phyloP scores from a whole-genome alignment of 83 land plant species.

The Picea abies region DNA sequence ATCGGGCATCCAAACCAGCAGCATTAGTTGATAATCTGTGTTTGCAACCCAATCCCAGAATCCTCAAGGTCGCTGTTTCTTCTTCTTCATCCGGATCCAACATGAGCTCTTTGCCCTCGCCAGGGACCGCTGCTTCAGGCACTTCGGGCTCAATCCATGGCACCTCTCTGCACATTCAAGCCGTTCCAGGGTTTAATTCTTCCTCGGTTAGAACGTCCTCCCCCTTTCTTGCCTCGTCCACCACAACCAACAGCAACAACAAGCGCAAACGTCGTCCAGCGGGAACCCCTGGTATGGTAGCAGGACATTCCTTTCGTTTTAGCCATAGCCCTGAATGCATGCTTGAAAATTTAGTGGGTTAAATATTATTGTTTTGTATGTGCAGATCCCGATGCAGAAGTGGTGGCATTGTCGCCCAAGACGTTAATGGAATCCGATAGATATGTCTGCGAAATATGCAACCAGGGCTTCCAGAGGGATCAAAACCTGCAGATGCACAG shows the following conservation, averaged over 20 bases:
- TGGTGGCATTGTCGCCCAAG: conserved; percentile 38
- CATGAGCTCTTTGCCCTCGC: too few species aligned
- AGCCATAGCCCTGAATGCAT: too few species aligned
- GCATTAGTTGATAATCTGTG: too few species aligned
- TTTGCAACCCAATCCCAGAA: too few species aligned
- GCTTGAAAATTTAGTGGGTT: too few species aligned
- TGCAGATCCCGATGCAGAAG: conserved; percentile 45
- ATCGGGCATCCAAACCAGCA: too few species aligned
- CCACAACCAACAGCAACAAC: too few species aligned
- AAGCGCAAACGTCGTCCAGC: background rate
- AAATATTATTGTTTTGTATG: too few species aligned
- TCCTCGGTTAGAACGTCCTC: background rate
- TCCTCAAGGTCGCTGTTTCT: too few species aligned
- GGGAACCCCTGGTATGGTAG: background rate
- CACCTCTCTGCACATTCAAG: background rate
- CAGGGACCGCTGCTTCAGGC: background rate
- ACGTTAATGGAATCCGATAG: conserved; percentile 43
- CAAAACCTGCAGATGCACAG: conserved; percentile 22
- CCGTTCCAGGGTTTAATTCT: background rate
- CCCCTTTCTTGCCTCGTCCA: background rate
- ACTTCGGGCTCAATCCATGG: background rate
- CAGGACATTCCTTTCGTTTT: too few species aligned
- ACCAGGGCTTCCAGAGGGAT: conserved; percentile 41
- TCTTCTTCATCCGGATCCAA: background rate
- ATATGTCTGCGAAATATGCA: conserved; percentile 48